Evolutionary conservation across 768 basidiomycete species (phyloP), one percentile per base, ranked within the genome.

Genomic region (Suillus americanus): DNA sequence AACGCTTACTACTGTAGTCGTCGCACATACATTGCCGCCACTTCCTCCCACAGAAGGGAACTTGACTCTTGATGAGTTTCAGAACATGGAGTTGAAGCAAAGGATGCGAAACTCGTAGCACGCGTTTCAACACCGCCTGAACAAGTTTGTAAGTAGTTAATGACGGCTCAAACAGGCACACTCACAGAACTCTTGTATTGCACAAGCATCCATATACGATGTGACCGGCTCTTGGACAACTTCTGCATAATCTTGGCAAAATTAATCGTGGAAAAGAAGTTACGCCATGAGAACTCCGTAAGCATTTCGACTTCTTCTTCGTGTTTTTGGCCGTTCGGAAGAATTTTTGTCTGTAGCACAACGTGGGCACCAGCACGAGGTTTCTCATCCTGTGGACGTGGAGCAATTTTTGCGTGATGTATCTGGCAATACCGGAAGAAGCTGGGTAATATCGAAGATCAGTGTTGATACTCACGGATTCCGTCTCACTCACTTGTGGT

Each of bases 181-280:
- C 90, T 72, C 68, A 97, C 96, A 40, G 96, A 97, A 73, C 94
- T 96, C 82, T 99, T 99, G 81, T 99, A 98, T 72, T 97, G 95
- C 9, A 96, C 94, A 60, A 99, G 83, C 86, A 99, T 92, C 82
- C 92, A 90, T 64, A 99, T 97, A 28, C 97, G 85, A 76, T 98
- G 95, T 2, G 93, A 93, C 43, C 95, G 88, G 68, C 91, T 90
- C 77, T 99, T 99, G 2, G 95, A 95, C 66, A 99, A 75, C 77
- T 99, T 98, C 75, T 99, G 97, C 88, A 99, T 91, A 67, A 99
- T 92, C 76, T 95, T 96, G 10, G 96, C 91, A 74, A 98, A 97
- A 75, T 98, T 99, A 78, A 99, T 97, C 25, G 91, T 89, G 35
- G 94, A 87, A 78, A 98, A 99, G 78, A 99, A 98, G 77, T 99